phyloP scores from a whole-genome alignment of 2,329 filamentous ascomycete genomes.

The Pseudofabraea citricarpa region DNA sequence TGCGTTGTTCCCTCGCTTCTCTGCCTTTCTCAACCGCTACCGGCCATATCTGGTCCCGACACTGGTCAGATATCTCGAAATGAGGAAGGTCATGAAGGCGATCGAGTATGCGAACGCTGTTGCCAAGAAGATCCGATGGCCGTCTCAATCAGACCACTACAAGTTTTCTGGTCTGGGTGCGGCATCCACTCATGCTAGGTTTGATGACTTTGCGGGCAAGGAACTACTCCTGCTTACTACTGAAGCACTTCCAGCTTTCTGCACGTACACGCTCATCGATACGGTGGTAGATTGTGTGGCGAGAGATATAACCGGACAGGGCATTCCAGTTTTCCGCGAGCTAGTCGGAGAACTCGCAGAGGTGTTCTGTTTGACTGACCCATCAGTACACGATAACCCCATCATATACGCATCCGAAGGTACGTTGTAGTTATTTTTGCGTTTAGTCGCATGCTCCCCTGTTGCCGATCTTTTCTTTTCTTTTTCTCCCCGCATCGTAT shows the following conservation, averaged over 20 bases:
- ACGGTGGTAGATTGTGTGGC: conserved; percentile 64
- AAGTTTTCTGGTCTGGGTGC: conserved; percentile 18
- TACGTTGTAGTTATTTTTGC: too few relatives aligned
- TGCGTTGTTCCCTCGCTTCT: conserved; percentile 6
- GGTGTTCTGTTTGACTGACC: conserved; percentile 71
- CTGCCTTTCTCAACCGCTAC: conserved; percentile 9
- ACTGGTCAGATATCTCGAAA: conserved; percentile 10
- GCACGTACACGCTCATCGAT: conserved; percentile 61
- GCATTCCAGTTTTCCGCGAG: conserved; percentile 57
- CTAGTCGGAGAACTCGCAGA: conserved; percentile 70
- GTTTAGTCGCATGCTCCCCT: too few relatives aligned
- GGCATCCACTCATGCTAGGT: conserved; percentile 13
- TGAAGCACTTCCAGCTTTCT: conserved; percentile 67
- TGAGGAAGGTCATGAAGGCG: conserved; percentile 12
- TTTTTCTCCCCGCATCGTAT: background rate
- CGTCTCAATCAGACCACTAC: conserved; percentile 17
- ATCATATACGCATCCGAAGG: conserved; percentile 72
- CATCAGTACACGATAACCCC: conserved; percentile 65
- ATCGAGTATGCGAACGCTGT: conserved; percentile 16
- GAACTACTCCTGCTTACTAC: conserved; percentile 15
- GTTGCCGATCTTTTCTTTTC: background rate
- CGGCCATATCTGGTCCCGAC: conserved; percentile 6
- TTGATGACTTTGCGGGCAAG: conserved; percentile 18
- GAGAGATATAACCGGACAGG: conserved; percentile 60
- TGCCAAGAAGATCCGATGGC: conserved; percentile 16